phyloP scores from a whole-genome alignment of 225 moss, liverwort and hornwort genomes.

The Neckera pumila region DNA sequence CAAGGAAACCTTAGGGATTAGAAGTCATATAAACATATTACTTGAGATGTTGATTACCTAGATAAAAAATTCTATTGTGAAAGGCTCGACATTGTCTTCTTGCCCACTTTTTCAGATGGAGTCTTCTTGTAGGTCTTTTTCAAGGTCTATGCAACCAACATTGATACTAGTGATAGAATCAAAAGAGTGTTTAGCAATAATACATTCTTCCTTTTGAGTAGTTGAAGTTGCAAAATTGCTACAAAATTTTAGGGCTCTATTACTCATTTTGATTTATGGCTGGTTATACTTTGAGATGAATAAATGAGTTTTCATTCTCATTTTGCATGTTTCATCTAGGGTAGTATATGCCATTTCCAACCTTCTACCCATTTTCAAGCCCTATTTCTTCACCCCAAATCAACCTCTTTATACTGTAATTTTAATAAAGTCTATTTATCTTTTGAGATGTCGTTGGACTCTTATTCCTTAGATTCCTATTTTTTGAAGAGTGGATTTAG shows the following conservation, averaged over 20 bases:
- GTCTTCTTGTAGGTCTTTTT: not conserved
- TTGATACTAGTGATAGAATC: not conserved
- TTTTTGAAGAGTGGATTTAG: rapidly evolving
- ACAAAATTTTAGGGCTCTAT: not conserved
- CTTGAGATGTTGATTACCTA: not conserved
- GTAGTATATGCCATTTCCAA: rapidly evolving
- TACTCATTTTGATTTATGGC: not conserved
- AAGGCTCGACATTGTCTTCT: not conserved
- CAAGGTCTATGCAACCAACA: not conserved
- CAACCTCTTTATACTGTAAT: not conserved
- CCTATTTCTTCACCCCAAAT: not conserved
- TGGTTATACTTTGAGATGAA: not conserved
- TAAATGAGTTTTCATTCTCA: not conserved
- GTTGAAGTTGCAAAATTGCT: not conserved
- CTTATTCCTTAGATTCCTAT: not conserved
- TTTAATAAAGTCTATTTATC: not conserved
- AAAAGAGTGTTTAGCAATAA: not conserved
- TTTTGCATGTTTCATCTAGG: not conserved
- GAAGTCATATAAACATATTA: not conserved
- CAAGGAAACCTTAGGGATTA: no score
- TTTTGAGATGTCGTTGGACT: not conserved
- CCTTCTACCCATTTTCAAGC: rapidly evolving
- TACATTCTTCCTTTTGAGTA: not conserved
- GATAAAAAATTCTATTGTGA: rapidly evolving
- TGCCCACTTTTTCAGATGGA: not conserved